Conservation (phyloP, 345 rosid genomes). For the Cardamine occulta region DNA sequence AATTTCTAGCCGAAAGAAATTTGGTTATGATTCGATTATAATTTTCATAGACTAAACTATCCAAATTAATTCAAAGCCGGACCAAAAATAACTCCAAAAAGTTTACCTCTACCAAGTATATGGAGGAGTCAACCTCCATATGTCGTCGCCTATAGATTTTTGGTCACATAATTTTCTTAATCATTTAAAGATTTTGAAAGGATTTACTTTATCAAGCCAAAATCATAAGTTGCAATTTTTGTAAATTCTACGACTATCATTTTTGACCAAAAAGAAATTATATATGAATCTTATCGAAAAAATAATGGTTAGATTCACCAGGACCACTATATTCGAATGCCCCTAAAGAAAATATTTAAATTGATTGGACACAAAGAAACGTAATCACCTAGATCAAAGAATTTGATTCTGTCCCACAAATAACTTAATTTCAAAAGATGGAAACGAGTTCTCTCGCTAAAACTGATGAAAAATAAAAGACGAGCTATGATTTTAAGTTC, state of each 20-base stretch:
- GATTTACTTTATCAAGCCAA: not conserved
- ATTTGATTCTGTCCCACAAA: conserved; percentile 15
- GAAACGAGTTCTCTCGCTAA: not conserved
- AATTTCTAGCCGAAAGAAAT: not conserved
- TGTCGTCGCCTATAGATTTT: not conserved
- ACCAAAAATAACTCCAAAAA: not conserved
- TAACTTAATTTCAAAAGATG: not conserved
- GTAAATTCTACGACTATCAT: not conserved
- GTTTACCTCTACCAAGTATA: not conserved
- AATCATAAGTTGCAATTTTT: not conserved
- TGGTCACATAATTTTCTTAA: not conserved
- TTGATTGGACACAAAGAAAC: conserved; percentile 8
- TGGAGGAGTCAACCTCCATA: too few relatives aligned
- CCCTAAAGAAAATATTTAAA: not conserved
- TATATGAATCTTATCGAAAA: not conserved
- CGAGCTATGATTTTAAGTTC: too few relatives aligned
- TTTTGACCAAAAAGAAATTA: not conserved
- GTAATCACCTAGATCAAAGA: conserved; percentile 2
- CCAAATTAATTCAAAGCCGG: not conserved
- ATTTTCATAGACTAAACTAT: not conserved
- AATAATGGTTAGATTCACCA: not conserved
- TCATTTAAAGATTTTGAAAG: too few relatives aligned
- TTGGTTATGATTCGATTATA: not conserved
- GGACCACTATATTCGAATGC: not conserved
- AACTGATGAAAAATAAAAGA: too few relatives aligned